These are phyloP conservation scores for Cystofilobasidium ferigula DNA, from an alignment of 768 basidiomycete genomes.

Conservation along the genomic window DNA sequence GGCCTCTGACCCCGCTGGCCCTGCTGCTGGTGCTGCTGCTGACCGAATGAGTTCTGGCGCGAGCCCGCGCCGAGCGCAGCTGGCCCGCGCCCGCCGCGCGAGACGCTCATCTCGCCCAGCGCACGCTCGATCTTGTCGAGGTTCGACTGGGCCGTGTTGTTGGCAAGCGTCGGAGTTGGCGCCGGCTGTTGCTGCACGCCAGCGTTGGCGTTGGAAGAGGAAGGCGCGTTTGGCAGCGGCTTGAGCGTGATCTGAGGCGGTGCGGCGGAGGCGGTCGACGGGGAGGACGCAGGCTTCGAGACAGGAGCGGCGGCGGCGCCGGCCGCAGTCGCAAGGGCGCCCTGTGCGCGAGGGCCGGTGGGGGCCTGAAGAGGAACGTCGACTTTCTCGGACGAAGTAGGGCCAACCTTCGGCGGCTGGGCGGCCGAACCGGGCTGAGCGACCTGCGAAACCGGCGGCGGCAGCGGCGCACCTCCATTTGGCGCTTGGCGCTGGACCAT, in stretches of 20 bases:
- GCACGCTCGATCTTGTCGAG: slow-evolving; percentile 26
- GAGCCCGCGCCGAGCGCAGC: neutral
- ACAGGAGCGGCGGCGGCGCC: neutral
- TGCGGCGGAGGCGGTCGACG: neutral
- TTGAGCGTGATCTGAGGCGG: slow-evolving; percentile 14
- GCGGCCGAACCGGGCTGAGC: neutral
- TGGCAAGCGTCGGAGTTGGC: neutral
- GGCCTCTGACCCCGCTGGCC: slow-evolving; percentile 9
- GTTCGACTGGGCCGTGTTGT: slow-evolving; percentile 13
- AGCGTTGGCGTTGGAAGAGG: too few relatives aligned
- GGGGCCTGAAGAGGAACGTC: slow-evolving; percentile 2
- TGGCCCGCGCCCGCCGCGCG: slow-evolving; percentile 9
- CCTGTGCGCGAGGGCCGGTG: slow-evolving; percentile 19
- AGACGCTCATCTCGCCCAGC: slow-evolving; percentile 25
- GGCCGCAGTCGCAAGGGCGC: neutral
- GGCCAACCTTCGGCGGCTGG: neutral
- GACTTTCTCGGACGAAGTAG: neutral
- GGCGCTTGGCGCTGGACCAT: neutral
- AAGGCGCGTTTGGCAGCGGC: slow-evolving; percentile 5
- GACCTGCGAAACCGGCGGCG: neutral
- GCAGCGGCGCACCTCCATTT: neutral
- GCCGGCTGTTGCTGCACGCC: too few relatives aligned
- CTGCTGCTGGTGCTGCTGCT: neutral
- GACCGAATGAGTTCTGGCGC: neutral
- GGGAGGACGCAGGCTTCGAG: neutral